A percentile compares a stretch with the other conserved stretches of the same genome.
These are phyloP conservation scores for Aspergillus cejpii DNA, from an alignment of 2,329 filamentous ascomycete genomes.

Conservation along the genomic window DNA sequence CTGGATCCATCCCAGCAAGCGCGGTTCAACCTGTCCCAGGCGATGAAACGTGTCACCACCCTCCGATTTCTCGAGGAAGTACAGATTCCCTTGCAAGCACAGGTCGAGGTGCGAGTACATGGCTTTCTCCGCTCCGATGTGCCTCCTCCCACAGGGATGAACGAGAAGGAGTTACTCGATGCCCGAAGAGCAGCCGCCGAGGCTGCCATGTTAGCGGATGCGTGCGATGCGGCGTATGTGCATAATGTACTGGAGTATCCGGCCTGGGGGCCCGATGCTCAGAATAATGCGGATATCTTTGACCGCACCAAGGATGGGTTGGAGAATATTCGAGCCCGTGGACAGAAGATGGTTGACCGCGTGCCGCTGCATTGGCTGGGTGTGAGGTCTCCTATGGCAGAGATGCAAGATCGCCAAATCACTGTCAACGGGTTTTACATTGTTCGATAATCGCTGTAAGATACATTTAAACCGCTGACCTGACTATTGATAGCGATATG, in stretches of 20 bases:
- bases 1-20: conserved; percentile 45
- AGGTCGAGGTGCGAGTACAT: neutral
- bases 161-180: conserved; percentile 24
- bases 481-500: neutral
- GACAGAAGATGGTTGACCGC: conserved; percentile 52
- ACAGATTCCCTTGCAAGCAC: neutral
- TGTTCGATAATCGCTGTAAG: conserved; percentile 17
- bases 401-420: conserved; percentile 43
- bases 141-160: conserved; percentile 14
- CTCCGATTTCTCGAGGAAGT: conserved; percentile 28
- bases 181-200: conserved; percentile 32
- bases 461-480: neutral
- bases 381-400: conserved; percentile 44
- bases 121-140: conserved; percentile 5
- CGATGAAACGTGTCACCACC: conserved; percentile 46
- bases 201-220: conserved; percentile 34
- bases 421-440: conserved; percentile 37
- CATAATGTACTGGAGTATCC: conserved; percentile 35
- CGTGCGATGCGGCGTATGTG: conserved; percentile 35
- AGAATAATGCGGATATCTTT: conserved; percentile 17
- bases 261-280: conserved; percentile 34
- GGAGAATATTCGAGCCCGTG: conserved; percentile 44
- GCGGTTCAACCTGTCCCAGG: conserved; percentile 43
- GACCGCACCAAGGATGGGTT: conserved; percentile 44
- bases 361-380: conserved; percentile 56